Conservation (phyloP, 2,329 filamentous ascomycete species). For the Pestalotiopsis sp. region DNA sequence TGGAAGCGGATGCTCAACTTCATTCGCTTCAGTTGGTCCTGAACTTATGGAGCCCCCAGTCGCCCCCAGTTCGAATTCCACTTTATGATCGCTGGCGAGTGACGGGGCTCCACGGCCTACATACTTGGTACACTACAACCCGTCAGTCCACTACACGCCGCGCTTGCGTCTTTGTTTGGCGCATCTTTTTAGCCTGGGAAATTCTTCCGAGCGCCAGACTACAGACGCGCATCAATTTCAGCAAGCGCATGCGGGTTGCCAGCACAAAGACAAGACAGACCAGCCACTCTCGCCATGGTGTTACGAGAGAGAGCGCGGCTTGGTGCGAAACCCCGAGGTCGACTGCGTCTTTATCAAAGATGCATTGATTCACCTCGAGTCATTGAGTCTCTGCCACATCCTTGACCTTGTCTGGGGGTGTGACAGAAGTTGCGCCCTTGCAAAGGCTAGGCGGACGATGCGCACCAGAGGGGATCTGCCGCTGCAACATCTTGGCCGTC, state of each 20-base stretch:
- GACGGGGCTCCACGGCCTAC: constrained; percentile 3
- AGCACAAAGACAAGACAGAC: neutral
- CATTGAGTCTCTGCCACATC: neutral
- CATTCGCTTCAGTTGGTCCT: neutral
- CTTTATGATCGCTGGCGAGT: neutral
- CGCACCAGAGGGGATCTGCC: too few relatives aligned
- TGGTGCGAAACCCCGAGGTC: neutral
- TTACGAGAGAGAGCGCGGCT: neutral
- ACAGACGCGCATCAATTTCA: too few relatives aligned
- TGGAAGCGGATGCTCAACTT: neutral
- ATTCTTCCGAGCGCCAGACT: too few relatives aligned
- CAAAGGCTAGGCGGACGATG: neutral
- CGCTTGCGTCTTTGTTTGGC: neutral
- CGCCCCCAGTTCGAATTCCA: neutral
- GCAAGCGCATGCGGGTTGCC: neutral
- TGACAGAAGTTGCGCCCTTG: neutral
- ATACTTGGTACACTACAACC: too few relatives aligned
- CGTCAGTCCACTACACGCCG: neutral
- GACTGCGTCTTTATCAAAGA: neutral
- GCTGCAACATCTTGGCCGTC: too few relatives aligned
- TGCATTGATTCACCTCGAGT: neutral
- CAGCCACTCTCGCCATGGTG: neutral
- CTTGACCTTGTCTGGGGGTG: neutral
- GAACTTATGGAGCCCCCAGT: neutral
- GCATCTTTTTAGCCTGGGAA: neutral